These are phyloP conservation scores for Fusarium sp. DNA, from an alignment of 2,329 filamentous ascomycete genomes.

Conservation along the genomic window DNA sequence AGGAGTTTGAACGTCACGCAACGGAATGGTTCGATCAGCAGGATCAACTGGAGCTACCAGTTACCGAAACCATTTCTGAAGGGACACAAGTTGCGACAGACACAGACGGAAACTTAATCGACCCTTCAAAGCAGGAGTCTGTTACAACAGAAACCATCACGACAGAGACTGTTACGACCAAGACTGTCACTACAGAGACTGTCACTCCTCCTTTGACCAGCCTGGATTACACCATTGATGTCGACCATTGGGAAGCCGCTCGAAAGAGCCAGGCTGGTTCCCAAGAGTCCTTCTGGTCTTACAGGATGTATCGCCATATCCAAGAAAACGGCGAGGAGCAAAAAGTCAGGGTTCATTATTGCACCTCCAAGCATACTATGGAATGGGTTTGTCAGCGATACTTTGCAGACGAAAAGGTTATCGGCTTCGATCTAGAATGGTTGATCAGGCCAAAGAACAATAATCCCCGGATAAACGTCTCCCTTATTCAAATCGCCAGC, in stretches of 20 bases:
- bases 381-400: slow-evolving; percentile 72
- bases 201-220: slow-evolving; percentile 43
- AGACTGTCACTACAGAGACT: background rate
- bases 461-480: slow-evolving; percentile 75
- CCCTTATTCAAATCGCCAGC: slow-evolving; percentile 84
- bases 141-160: background rate
- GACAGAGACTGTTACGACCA: background rate
- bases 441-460: slow-evolving; percentile 58
- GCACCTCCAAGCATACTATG: slow-evolving; percentile 72
- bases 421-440: slow-evolving; percentile 97
- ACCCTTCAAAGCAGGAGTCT: slow-evolving; percentile 7
- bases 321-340: slow-evolving; percentile 54
- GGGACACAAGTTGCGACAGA: slow-evolving; percentile 1
- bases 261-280: slow-evolving; percentile 58
- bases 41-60: slow-evolving; percentile 17
- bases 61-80: slow-evolving; percentile 7
- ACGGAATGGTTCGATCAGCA: slow-evolving; percentile 44
- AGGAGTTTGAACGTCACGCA: slow-evolving; percentile 42
- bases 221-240: slow-evolving; percentile 47
- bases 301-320: slow-evolving; percentile 72
- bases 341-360: slow-evolving; percentile 80
- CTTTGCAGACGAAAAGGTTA: slow-evolving; percentile 74
- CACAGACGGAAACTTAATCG: slow-evolving; percentile 7
- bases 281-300: slow-evolving; percentile 72
- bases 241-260: slow-evolving; percentile 54